phyloP scores from a whole-genome alignment of 805 yeast genomes.

The Dipodascopsis tothii region DNA sequence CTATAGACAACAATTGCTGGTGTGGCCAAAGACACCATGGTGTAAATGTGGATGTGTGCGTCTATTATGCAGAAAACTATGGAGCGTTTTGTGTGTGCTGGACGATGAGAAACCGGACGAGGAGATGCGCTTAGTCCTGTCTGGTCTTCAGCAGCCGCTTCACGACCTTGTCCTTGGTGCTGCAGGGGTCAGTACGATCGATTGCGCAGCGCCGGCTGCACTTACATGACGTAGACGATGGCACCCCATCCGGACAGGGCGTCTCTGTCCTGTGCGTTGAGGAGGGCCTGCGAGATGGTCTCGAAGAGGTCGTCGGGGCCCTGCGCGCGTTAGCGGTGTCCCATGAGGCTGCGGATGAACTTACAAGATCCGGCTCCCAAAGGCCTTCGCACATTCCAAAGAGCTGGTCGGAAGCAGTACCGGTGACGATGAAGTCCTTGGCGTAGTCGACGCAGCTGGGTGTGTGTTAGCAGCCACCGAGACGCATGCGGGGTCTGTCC shows the following conservation, averaged over 20 bases:
- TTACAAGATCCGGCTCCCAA: slow-evolving; percentile 73
- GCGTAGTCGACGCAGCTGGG: slow-evolving; percentile 76
- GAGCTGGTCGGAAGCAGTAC: slow-evolving; percentile 93
- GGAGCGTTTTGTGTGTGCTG: too few species aligned
- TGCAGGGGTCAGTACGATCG: background rate
- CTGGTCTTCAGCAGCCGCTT: slow-evolving; percentile 86
- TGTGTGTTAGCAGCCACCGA: background rate
- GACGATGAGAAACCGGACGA: too few species aligned
- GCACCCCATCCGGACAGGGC: slow-evolving; percentile 99
- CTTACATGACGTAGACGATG: slow-evolving; percentile 67
- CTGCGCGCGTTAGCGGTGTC: background rate
- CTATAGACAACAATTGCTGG: too few species aligned
- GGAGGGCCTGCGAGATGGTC: slow-evolving; percentile 84
- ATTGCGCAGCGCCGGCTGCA: too few species aligned
- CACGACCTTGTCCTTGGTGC: slow-evolving; percentile 79
- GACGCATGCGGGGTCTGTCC: background rate
- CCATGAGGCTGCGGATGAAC: background rate
- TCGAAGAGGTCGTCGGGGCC: slow-evolving; percentile 94
- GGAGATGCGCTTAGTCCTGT: too few species aligned
- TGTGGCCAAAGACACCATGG: too few species aligned
- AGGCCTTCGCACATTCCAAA: slow-evolving; percentile 98
- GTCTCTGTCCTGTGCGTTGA: slow-evolving; percentile 95
- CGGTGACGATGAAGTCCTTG: slow-evolving; percentile 87
- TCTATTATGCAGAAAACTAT: too few species aligned
- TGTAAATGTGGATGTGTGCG: too few species aligned